Conservation (phyloP, 2,329 filamentous ascomycete genomes). For the Calonectria multiphialidica region DNA sequence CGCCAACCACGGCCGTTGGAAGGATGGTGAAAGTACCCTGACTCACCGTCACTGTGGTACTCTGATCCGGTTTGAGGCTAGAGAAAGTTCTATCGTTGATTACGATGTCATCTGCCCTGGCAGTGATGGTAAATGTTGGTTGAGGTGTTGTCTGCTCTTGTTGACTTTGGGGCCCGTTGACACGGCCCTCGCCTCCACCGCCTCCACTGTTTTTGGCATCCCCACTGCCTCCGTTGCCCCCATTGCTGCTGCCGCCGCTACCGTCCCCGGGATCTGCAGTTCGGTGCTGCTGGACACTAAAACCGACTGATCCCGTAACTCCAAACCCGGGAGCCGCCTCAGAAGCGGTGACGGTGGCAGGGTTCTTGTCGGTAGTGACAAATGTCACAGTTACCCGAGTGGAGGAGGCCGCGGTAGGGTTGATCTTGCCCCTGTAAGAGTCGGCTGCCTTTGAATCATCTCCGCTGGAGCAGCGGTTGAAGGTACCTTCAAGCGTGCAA, state of each 20-base stretch:
- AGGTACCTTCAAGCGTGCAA: slow-evolving; percentile 12
- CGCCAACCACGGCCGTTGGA: slow-evolving; percentile 59
- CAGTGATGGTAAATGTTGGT: slow-evolving; percentile 55
- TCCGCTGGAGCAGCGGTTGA: slow-evolving; percentile 15
- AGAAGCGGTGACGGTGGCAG: slow-evolving; percentile 59
- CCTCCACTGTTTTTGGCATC: background rate
- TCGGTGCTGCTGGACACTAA: slow-evolving; percentile 36
- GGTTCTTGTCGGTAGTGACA: slow-evolving; percentile 67
- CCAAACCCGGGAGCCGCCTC: slow-evolving; percentile 49
- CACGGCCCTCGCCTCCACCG: background rate
- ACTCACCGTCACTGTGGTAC: slow-evolving; percentile 55
- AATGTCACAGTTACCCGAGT: slow-evolving; percentile 54
- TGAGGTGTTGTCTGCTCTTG: slow-evolving; percentile 15
- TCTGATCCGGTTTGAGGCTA: slow-evolving; percentile 51
- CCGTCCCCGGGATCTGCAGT: slow-evolving; percentile 19
- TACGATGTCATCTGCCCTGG: slow-evolving; percentile 58
- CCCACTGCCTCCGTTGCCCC: background rate
- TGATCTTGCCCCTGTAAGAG: slow-evolving; percentile 7
- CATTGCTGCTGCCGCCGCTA: background rate
- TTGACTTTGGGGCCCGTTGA: slow-evolving; percentile 17
- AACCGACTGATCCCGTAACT: background rate
- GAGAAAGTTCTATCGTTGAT: slow-evolving; percentile 61
- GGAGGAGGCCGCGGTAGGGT: slow-evolving; percentile 25
- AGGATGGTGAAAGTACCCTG: slow-evolving; percentile 60
- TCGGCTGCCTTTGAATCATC: slow-evolving; percentile 18